Conservation (phyloP, 78 protist species). For the Emiliania huxleyi region DNA sequence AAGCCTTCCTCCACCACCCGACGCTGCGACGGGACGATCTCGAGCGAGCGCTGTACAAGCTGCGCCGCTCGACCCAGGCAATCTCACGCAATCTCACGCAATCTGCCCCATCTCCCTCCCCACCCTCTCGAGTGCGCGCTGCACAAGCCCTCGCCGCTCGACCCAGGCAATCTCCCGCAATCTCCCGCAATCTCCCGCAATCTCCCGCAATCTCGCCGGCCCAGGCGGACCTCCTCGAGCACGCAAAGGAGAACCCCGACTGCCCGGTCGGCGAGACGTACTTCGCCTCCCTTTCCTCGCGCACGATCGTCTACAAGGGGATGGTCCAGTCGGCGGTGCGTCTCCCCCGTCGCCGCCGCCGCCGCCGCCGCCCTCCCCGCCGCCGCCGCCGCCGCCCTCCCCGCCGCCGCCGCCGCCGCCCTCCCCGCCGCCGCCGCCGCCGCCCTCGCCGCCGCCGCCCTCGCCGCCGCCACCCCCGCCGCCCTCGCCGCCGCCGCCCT, state of each 20-base stretch:
- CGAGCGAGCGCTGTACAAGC: conserved; percentile 16
- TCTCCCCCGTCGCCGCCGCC: too few relatives aligned
- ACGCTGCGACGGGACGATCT: not conserved
- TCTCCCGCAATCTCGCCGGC: not conserved
- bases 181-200: too few relatives aligned
- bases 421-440: too few relatives aligned
- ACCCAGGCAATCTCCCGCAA: too few relatives aligned
- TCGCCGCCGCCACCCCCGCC: too few relatives aligned
- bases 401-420: too few relatives aligned
- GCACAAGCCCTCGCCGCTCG: too few relatives aligned
- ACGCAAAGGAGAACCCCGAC: not conserved
- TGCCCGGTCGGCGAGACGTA: not conserved
- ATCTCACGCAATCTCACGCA: too few relatives aligned
- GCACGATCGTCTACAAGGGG: conserved; percentile 42
- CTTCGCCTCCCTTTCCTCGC: not conserved
- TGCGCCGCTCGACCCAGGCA: not conserved
- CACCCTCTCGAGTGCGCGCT: not conserved
- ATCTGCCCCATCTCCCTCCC: not conserved
- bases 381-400: too few relatives aligned
- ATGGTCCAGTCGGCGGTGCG: conserved; percentile 45
- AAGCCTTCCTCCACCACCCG: conserved; percentile 1
- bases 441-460: too few relatives aligned
- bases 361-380: too few relatives aligned
- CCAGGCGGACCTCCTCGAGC: not conserved
- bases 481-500: too few relatives aligned